A percentile compares a stretch with the other conserved stretches of the same genome.
Evolutionary conservation across 1,139 yeast genomes (phyloP).

Genomic region (Hansenula lynferdii): DNA sequence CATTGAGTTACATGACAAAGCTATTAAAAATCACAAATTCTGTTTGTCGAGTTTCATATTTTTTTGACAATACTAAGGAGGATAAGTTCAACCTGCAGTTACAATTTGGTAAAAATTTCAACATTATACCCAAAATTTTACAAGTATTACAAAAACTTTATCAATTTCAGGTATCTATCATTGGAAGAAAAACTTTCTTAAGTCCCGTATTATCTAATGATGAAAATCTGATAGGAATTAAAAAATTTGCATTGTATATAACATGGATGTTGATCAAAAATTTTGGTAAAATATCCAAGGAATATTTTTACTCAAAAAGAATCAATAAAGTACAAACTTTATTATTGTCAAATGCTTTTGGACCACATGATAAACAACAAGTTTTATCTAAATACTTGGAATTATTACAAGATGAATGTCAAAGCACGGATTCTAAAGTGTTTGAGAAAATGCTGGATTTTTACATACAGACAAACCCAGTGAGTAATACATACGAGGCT

Average conservation of each 20-base stretch:
- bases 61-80: conserved; percentile 3
- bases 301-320: conserved; percentile 1
- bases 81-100: conserved; percentile 2
- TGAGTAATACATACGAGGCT: no score
- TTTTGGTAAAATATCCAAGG: background rate
- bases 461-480: background rate
- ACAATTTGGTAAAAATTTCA: conserved; percentile 5
- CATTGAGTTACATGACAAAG: background rate
- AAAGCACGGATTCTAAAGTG: background rate
- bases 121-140: conserved; percentile 4
- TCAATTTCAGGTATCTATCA: conserved; percentile 6
- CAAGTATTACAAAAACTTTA: conserved; percentile 4
- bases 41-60: conserved; percentile 1
- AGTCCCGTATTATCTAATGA: no score
- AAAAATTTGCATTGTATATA: background rate
- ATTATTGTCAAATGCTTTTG: background rate
- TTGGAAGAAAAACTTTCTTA: background rate
- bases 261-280: background rate
- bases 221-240: background rate
- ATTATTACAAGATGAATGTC: background rate
- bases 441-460: background rate
- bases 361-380: background rate
- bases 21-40: background rate
- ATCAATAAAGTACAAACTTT: background rate
- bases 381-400: background rate